Conservation (phyloP, 2,329 filamentous ascomycete species). For the Fusarium pilosicola region DNA sequence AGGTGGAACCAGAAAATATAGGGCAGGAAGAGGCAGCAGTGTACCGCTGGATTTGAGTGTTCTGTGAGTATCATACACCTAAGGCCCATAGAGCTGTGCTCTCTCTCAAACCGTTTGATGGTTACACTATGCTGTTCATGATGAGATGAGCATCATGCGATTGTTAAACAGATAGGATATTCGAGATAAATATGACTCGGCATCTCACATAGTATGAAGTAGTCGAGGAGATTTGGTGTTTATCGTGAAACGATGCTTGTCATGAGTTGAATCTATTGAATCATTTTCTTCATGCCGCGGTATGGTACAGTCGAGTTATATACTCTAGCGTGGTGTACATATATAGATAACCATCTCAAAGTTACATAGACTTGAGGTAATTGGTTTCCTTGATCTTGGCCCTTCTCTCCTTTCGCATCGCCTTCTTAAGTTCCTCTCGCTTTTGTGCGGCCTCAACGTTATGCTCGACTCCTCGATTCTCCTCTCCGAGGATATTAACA, state of each 20-base stretch:
- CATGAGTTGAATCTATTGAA: not conserved
- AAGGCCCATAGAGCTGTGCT: conserved; percentile 18
- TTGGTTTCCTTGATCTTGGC: conserved; percentile 85
- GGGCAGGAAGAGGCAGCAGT: conserved; percentile 91
- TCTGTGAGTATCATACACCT: conserved; percentile 49
- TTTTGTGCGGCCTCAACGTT: conserved; percentile 60
- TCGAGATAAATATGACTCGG: conserved; percentile 6
- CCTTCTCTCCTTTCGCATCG: conserved; percentile 79
- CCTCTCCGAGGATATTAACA: conserved; percentile 72
- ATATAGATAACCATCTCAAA: conserved; percentile 14
- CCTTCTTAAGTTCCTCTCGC: conserved; percentile 72
- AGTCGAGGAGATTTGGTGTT: not conserved
- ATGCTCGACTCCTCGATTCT: conserved; percentile 54
- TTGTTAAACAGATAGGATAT: conserved; percentile 27
- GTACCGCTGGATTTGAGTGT: conserved; percentile 85
- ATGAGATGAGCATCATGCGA: conserved; percentile 34
- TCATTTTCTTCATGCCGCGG: conserved; percentile 17
- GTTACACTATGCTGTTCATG: conserved; percentile 5
- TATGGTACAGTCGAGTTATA: conserved; percentile 44
- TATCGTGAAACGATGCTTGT: not conserved
- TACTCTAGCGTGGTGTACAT: conserved; percentile 43
- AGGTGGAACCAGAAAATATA: conserved; percentile 80
- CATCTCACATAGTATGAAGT: not conserved
- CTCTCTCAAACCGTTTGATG: conserved; percentile 1
- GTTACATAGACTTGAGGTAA: conserved; percentile 83